Conservation (phyloP, 2,329 filamentous ascomycete species). For the Dothideomycetes sp. region DNA sequence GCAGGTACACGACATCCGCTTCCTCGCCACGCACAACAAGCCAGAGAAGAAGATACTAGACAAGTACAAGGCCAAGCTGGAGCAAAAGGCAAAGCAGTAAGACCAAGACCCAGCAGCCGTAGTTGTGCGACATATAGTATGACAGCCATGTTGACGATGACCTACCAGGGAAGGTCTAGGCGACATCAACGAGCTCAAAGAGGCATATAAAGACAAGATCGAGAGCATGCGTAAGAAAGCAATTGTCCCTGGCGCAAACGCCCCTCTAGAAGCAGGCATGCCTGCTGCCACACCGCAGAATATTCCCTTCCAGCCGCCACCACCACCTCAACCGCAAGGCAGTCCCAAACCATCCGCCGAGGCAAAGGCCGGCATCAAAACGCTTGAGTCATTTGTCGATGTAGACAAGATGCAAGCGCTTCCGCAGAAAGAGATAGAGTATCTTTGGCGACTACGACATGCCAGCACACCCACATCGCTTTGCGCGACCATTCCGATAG, state of each 20-base stretch:
- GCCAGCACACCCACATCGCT: conserved; percentile 61
- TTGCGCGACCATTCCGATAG: conserved; percentile 68
- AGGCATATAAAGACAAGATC: conserved; percentile 80
- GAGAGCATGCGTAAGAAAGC: conserved; percentile 57
- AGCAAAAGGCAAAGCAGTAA: conserved; percentile 63
- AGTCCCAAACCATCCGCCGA: conserved; percentile 21
- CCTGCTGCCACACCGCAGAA: conserved; percentile 13
- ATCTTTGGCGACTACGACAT: conserved; percentile 84
- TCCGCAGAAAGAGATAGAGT: conserved; percentile 70
- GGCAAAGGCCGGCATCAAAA: conserved; percentile 44
- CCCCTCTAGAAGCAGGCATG: conserved; percentile 24
- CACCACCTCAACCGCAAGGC: conserved; percentile 23
- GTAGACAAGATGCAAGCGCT: conserved; percentile 64
- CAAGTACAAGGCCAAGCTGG: conserved; percentile 79
- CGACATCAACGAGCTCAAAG: conserved; percentile 65
- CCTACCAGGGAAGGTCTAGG: conserved; percentile 45
- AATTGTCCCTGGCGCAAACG: conserved; percentile 40
- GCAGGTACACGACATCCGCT: conserved; percentile 83
- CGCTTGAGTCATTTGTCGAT: conserved; percentile 61
- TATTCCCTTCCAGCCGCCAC: conserved; percentile 23
- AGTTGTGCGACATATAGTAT: neutral
- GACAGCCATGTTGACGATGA: neutral
- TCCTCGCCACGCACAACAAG: conserved; percentile 67
- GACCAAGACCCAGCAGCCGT: conserved; percentile 12
- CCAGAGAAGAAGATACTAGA: conserved; percentile 56